phyloP scores from a whole-genome alignment of 2,329 filamentous ascomycete genomes.

The Ophiocordyceps robertsii region DNA sequence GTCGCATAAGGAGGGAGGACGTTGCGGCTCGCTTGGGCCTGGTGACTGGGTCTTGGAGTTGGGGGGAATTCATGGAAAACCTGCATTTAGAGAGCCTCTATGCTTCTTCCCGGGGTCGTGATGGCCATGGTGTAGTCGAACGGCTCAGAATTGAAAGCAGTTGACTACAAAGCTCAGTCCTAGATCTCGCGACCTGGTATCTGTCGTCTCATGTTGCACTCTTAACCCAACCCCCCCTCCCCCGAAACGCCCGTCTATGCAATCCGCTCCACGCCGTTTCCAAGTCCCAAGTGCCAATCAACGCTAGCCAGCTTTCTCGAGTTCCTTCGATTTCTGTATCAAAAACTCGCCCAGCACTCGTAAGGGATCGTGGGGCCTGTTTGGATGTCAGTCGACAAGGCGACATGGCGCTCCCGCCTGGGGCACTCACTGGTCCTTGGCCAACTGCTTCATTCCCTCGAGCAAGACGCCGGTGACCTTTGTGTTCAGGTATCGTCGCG shows the following conservation, averaged over 20 bases:
- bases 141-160: conserved; percentile 21
- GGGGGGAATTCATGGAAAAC: conserved; percentile 25
- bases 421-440: conserved; percentile 50
- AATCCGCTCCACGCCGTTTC: conserved; percentile 1
- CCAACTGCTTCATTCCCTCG: conserved; percentile 63
- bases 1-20: conserved; percentile 56
- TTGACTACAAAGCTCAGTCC: conserved; percentile 11
- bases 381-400: conserved; percentile 1
- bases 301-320: conserved; percentile 29
- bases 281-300: conserved; percentile 3
- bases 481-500: conserved; percentile 57
- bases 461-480: conserved; percentile 55
- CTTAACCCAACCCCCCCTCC: not conserved
- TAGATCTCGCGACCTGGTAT: conserved; percentile 9
- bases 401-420: not conserved
- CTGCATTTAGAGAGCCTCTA: conserved; percentile 30
- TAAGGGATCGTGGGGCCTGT: conserved; percentile 52
- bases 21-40: conserved; percentile 7
- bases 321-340: conserved; percentile 51
- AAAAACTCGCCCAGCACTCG: conserved; percentile 58
- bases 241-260: not conserved
- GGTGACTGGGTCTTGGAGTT: conserved; percentile 27
- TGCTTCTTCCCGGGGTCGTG: conserved; percentile 23
- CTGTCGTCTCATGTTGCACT: not conserved
- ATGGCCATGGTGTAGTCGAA: conserved; percentile 17